Evolutionary conservation across 1,284 basidiomycete genomes (phyloP).

Genomic region (Ceratobasidium sp.): DNA sequence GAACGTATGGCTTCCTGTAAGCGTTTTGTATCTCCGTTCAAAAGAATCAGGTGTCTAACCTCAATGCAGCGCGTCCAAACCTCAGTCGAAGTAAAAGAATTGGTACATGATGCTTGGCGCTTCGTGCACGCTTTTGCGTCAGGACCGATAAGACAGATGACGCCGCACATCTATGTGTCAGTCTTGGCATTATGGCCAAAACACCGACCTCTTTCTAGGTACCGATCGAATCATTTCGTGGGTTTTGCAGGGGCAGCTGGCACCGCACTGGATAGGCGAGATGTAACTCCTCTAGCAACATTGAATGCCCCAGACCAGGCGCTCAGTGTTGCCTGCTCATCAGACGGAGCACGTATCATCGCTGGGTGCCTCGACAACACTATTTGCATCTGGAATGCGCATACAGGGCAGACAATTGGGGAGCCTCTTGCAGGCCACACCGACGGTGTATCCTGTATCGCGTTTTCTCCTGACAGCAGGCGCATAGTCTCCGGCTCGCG

Average conservation of each 20-base stretch:
- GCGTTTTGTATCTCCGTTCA: too few species aligned
- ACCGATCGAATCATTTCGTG: neutral
- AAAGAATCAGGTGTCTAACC: too few species aligned
- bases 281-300: neutral
- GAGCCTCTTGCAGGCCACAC: neutral
- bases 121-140: neutral
- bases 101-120: neutral
- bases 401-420: neutral
- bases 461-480: constrained; percentile 35
- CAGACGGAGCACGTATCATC: neutral
- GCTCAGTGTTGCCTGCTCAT: neutral
- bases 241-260: neutral
- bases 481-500: constrained; percentile 21
- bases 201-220: neutral
- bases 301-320: neutral
- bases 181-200: constrained; percentile 32
- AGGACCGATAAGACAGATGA: neutral
- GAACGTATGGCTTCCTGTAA: too few species aligned
- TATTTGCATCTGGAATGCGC: constrained; percentile 13
- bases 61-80: too few species aligned
- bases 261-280: neutral
- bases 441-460: neutral
- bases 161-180: constrained; percentile 47
- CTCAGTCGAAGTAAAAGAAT: too few species aligned
- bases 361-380: neutral